phyloP scores from a whole-genome alignment of 2,329 filamentous ascomycete genomes.

The Pseudocercospora cruenta region DNA sequence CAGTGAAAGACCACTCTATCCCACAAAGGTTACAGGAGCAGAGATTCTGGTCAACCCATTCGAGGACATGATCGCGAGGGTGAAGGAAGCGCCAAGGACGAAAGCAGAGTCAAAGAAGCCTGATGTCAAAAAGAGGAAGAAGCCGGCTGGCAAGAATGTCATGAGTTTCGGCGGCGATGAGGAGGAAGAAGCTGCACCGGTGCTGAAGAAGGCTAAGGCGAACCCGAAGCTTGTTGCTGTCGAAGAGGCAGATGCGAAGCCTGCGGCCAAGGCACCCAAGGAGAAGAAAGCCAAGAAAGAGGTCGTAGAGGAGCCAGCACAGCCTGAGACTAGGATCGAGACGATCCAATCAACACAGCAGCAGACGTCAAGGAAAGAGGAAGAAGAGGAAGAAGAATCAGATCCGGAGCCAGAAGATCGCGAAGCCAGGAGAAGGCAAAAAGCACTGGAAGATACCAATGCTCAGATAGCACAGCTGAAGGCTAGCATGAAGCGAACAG shows the following conservation, averaged over 20 bases:
- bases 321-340: conserved; percentile 16
- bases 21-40: conserved; percentile 73
- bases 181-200: conserved; percentile 61
- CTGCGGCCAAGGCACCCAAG: conserved; percentile 27
- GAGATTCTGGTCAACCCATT: conserved; percentile 84
- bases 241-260: conserved; percentile 35
- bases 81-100: conserved; percentile 58
- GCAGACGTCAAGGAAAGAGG: not conserved
- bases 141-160: conserved; percentile 74
- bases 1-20: conserved; percentile 82
- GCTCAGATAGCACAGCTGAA: conserved; percentile 81
- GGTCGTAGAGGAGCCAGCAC: conserved; percentile 19
- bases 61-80: conserved; percentile 74
- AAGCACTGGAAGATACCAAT: conserved; percentile 67
- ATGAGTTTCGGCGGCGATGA: conserved; percentile 73
- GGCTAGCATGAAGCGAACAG: conserved; percentile 74
- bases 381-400: conserved; percentile 26
- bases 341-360: conserved; percentile 4
- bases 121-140: conserved; percentile 67
- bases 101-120: conserved; percentile 50
- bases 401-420: conserved; percentile 27
- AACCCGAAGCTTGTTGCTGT: conserved; percentile 71
- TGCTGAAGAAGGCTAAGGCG: conserved; percentile 76
- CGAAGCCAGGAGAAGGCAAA: conserved; percentile 23
- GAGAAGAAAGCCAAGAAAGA: conserved; percentile 25